Base-by-base conservation (phyloP, 2,329 filamentous ascomycete species). In the Cyphellophora attinorum region DNA sequence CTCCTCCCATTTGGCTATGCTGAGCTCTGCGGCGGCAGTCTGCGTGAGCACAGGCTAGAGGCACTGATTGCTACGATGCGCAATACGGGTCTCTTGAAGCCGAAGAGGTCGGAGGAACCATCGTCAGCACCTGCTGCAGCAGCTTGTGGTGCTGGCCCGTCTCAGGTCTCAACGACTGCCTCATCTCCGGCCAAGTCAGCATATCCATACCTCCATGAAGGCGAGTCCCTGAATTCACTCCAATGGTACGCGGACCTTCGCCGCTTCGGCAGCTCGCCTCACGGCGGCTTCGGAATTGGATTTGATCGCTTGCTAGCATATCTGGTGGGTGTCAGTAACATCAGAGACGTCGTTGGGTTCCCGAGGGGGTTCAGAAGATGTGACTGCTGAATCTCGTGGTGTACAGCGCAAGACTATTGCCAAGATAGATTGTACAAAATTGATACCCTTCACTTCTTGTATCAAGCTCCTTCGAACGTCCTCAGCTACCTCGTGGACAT, bases 171-270 rank as follows among this genome's bases (percentile, higher is more conserved):
- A 14, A 15, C 17, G 12, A 5, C 25, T 5, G 21, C n/a, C 3
- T 14, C 23, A 18, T 12, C 34, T 6, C 13, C 48, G 11, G n/a
- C 35, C 8, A 33, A 15, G 12, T 14, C 15, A 8, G 29, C 13
- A 18, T 61, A 64, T 51, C 54, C 60, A 11, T 49, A 57, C 41
- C 51, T 60, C 15, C 38, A 47, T 23, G 46, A 52, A n/a, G 51
- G 52, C 12, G 60, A 66, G 52, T 51, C 59, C 41, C 50, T 59
- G 38, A 62, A 62, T n/a, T 63, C 64, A 40, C 59, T 94, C 35
- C 74, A 80, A 47, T 95, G 88, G 88, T 95, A 94, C 55, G 66
- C 85, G 15, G 86, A 95, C 56, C 69, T 95, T 41, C 77, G 88
- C 41, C 78, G 81, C 46, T 95, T 85, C 74, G 88, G 88, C n/a